Conservation (phyloP, 306 rosid species). For the Glycyrrhiza uralensis region DNA sequence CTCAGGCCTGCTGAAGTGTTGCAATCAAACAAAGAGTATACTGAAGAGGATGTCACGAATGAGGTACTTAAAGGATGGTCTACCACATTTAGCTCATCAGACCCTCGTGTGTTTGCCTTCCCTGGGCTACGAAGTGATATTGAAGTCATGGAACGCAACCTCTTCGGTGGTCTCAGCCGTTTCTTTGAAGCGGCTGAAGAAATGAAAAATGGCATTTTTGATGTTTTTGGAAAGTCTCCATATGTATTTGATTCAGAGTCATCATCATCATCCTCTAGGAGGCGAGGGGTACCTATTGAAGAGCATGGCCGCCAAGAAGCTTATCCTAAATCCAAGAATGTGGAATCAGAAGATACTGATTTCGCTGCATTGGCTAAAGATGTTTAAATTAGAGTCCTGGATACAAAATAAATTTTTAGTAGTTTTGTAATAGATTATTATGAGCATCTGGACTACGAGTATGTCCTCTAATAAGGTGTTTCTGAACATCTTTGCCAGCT, state of each 20-base stretch:
- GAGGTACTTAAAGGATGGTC: constrained; percentile 64
- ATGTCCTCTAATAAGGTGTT: neutral
- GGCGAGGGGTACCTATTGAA: constrained; percentile 56
- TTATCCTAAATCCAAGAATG: constrained; percentile 33
- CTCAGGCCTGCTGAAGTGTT: constrained; percentile 78
- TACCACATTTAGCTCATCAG: constrained; percentile 42
- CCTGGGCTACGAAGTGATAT: constrained; percentile 73
- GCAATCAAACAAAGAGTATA: constrained; percentile 70
- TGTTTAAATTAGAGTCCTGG: constrained; percentile 37
- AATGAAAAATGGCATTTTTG: constrained; percentile 56
- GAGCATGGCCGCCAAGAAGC: constrained; percentile 34
- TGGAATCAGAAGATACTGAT: constrained; percentile 40
- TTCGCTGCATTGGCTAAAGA: constrained; percentile 63
- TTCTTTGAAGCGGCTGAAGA: constrained; percentile 78
- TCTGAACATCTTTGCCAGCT: neutral
- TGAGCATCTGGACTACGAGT: neutral
- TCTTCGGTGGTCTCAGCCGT: constrained; percentile 51
- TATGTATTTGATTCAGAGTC: constrained; percentile 45
- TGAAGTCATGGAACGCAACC: constrained; percentile 53
- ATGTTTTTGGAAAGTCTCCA: constrained; percentile 35
- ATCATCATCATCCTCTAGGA: constrained; percentile 45
- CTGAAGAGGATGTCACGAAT: constrained; percentile 77
- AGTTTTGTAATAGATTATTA: neutral
- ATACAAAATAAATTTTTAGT: neutral
- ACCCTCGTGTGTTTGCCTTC: constrained; percentile 45